These are phyloP conservation scores for Phanerodontia chrysosporium DNA, from an alignment of 768 basidiomycete genomes.

Conservation along the genomic window DNA sequence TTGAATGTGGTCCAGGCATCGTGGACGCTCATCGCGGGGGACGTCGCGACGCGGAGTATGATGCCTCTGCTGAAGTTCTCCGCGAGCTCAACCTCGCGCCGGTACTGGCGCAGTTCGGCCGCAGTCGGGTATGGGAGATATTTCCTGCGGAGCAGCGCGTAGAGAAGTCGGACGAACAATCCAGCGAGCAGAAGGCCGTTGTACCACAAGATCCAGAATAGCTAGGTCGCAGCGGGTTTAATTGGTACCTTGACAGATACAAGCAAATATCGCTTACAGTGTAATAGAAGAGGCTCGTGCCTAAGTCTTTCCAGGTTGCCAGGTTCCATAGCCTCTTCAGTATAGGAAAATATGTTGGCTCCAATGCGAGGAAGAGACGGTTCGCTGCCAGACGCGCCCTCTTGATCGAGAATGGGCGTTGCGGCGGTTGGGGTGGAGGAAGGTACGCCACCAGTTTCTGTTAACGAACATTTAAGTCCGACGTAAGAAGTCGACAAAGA, in stretches of 20 bases:
- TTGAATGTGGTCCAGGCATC: constrained; percentile 54
- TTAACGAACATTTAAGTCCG: neutral
- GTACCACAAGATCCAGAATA: constrained; percentile 65
- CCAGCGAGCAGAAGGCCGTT: constrained; percentile 51
- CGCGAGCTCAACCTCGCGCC: constrained; percentile 44
- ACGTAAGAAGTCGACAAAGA: constrained; percentile 1
- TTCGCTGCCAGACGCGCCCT: constrained; percentile 48
- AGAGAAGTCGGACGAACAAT: constrained; percentile 43
- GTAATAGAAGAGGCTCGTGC: constrained; percentile 46
- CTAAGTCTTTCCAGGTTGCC: constrained; percentile 52
- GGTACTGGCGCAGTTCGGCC: constrained; percentile 48
- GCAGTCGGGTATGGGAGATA: constrained; percentile 53
- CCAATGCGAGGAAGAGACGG: constrained; percentile 49
- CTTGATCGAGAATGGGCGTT: constrained; percentile 50
- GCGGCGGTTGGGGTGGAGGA: constrained; percentile 34
- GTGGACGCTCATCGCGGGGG: constrained; percentile 42
- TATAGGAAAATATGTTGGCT: constrained; percentile 47
- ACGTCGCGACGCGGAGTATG: constrained; percentile 39
- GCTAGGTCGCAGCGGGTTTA: constrained; percentile 27
- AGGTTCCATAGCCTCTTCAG: constrained; percentile 34
- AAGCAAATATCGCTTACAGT: constrained; percentile 34
- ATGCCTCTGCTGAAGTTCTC: constrained; percentile 49
- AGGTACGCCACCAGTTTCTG: constrained; percentile 39
- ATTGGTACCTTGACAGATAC: neutral
- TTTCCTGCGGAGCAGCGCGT: constrained; percentile 43